Percentiles rank a stretch among this genome's conserved stretches.
Evolutionary conservation across 495 filamentous ascomycete genomes (phyloP).

Genomic region (Haplographium delicatum): DNA sequence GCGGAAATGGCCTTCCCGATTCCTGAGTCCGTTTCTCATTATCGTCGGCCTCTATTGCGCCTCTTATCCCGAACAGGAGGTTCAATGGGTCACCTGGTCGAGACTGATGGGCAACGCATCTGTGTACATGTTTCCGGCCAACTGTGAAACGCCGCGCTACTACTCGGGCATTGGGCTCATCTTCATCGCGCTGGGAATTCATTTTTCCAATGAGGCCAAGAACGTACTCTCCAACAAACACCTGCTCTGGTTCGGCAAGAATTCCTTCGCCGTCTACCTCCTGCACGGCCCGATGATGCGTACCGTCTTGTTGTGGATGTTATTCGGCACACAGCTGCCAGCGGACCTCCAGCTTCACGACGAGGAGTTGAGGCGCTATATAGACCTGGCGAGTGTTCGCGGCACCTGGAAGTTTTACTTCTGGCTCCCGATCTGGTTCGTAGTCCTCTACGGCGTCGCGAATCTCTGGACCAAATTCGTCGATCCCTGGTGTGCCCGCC

Average conservation of each 20-base stretch:
- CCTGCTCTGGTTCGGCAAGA: conserved; percentile 62
- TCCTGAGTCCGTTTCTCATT: conserved; percentile 41
- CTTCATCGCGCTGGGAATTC: conserved; percentile 47
- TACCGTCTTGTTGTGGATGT: conserved; percentile 57
- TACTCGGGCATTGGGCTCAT: conserved; percentile 50
- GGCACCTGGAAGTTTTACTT: conserved; percentile 15
- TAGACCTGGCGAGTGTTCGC: conserved; percentile 3
- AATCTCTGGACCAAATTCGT: conserved; percentile 61
- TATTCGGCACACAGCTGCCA: conserved; percentile 54
- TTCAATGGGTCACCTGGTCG: conserved; percentile 56
- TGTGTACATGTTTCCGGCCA: conserved; percentile 49
- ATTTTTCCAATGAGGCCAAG: conserved; percentile 52
- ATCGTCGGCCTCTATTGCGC: conserved; percentile 49
- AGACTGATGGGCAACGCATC: conserved; percentile 38
- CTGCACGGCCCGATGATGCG: conserved; percentile 61
- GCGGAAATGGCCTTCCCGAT: conserved; percentile 39
- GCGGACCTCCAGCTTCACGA: conserved; percentile 43
- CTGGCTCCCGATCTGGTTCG: conserved; percentile 49
- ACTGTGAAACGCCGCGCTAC: conserved; percentile 50
- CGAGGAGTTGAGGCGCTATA: conserved; percentile 33
- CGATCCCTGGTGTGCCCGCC: conserved; percentile 56
- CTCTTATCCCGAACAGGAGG: conserved; percentile 55
- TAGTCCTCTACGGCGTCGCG: conserved; percentile 50
- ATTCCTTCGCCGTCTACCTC: conserved; percentile 65
- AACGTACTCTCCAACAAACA: conserved; percentile 48